Evolutionary conservation across 2,329 filamentous ascomycete species (phyloP), one percentile per base, ranked within the genome.

Genomic region (Venturia asperata): DNA sequence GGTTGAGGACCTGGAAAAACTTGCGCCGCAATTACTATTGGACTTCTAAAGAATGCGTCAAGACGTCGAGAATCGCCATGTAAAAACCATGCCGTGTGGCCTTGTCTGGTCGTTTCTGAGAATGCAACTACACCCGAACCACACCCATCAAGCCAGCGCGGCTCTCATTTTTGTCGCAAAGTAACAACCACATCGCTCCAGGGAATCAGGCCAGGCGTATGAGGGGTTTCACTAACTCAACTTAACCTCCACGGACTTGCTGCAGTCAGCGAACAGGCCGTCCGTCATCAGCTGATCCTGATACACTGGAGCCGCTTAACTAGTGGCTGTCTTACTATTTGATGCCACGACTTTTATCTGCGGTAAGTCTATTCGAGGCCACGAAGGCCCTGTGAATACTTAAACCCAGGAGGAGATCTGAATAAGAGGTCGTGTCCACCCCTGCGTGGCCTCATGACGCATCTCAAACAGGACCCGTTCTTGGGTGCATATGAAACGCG

Each of bases 1-100:
- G 84, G 87, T 95, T 58, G 91, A 95, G 73, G 92, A 97, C 78
- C 74, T 97, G 67, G 92, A 97, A 78, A 94, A 91, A 76, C 81
- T 95, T 70, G 89, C 90, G 17, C 90, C 90, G 65, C 91, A 96
- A 76, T 78, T 97, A 72, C 77, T 96, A 70, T 81, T 97, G 74
- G 93, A 97, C 76, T 89, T 97, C 68, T 96, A 72, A 78, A 37
- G 19, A 27, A 58, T 30, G 47, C 47, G 10, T 27, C 15, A 52
- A 11, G 5, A 27, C 17, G 21, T 52, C 7, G 6, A n/a, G 45
- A 49, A 49, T 24, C 7, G 11, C 21, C 45, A n/a, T 9, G 21
- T 24, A 24, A 49, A 6, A 49, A 15, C 6, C 21, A 27, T 21
- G 21, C 15, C 3, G 47, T 27, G 2, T 17, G 24, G 21, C n/a